phyloP scores from a whole-genome alignment of 805 yeast species.

The Candida sphagnicola region DNA sequence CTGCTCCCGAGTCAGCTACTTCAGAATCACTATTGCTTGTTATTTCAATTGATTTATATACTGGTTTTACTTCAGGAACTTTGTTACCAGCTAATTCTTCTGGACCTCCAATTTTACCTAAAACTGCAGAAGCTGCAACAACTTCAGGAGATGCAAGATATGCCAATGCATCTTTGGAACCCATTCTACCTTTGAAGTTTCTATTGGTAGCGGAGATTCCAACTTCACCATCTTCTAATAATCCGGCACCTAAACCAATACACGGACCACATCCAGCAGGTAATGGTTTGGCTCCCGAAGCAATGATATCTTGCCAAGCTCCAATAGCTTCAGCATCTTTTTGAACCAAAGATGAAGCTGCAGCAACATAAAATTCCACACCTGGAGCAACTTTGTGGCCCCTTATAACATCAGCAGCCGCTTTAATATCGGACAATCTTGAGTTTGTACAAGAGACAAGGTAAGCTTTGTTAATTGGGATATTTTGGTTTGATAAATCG shows the following conservation, averaged over 20 bases:
- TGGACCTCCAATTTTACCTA: slow-evolving; percentile 91
- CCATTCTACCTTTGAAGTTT: slow-evolving; percentile 99
- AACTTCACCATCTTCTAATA: slow-evolving; percentile 91
- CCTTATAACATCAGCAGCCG: slow-evolving; percentile 86
- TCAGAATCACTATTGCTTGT: slow-evolving; percentile 28
- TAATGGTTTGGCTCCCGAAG: slow-evolving; percentile 90
- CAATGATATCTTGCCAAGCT: slow-evolving; percentile 85
- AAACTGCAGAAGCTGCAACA: slow-evolving; percentile 96
- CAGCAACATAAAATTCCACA: slow-evolving; percentile 95
- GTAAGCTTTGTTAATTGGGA: slow-evolving; percentile 89
- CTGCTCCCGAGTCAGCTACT: slow-evolving; percentile 24
- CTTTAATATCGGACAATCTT: slow-evolving; percentile 84
- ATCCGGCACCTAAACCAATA: slow-evolving; percentile 94
- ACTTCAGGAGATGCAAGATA: slow-evolving; percentile 96
- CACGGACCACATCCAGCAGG: slow-evolving; percentile 99
- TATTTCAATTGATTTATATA: slow-evolving; percentile 41
- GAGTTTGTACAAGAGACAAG: slow-evolving; percentile 98
- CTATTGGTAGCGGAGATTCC: slow-evolving; percentile 98
- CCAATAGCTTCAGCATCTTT: slow-evolving; percentile 87
- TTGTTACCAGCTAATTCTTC: slow-evolving; percentile 69
- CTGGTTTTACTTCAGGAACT: slow-evolving; percentile 38
- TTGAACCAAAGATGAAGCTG: slow-evolving; percentile 93
- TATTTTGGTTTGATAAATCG: slow-evolving; percentile 66
- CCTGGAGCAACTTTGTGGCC: slow-evolving; percentile 82
- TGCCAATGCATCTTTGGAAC: slow-evolving; percentile 93